phyloP scores from a whole-genome alignment of 345 rosid species.

The Acer yangbiense region DNA sequence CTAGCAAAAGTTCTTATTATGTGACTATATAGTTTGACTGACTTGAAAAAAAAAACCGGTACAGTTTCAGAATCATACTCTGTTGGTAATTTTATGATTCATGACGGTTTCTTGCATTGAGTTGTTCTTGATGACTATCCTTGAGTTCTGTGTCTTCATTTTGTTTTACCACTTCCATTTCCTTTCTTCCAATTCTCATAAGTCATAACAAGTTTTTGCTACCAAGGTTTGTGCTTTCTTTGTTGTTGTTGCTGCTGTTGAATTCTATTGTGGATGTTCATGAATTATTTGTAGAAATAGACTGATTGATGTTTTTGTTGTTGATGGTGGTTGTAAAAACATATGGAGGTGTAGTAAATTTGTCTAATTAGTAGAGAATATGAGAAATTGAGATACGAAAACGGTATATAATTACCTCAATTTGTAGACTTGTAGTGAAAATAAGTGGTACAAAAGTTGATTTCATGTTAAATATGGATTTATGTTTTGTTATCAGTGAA shows the following conservation, averaged over 20 bases:
- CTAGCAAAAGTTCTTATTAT: too few species aligned
- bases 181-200: background rate
- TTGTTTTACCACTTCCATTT: background rate
- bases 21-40: background rate
- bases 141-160: background rate
- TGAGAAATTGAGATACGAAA: background rate
- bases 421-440: too few species aligned
- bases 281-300: background rate
- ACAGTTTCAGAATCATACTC: background rate
- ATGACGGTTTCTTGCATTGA: constrained; percentile 4
- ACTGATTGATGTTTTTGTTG: background rate
- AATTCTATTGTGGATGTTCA: background rate
- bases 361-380: background rate
- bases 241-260: background rate
- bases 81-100: background rate
- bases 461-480: background rate
- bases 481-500: background rate
- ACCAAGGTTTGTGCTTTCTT: constrained; percentile 45
- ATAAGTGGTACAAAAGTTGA: background rate
- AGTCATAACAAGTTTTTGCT: background rate
- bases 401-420: background rate
- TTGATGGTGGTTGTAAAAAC: too few species aligned
- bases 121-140: background rate
- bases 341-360: too few species aligned
- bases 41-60: background rate